phyloP scores from a whole-genome alignment of 768 basidiomycete species.

The Boletus patriciae region DNA sequence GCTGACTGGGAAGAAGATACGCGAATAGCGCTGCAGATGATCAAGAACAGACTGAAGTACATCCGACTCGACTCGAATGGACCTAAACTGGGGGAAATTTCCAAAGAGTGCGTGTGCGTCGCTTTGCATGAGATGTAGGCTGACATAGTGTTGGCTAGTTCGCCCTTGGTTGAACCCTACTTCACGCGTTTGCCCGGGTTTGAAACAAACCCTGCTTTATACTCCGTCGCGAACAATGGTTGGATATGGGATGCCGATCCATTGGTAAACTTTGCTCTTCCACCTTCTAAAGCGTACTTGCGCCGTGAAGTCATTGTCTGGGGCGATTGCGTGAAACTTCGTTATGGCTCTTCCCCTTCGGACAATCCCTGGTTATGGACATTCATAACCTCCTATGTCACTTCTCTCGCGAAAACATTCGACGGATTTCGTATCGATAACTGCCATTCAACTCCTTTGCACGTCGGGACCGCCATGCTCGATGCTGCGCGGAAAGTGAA shows the following conservation, averaged over 20 bases:
- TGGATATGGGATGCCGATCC: constrained; percentile 99
- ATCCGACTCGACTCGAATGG: constrained; percentile 80
- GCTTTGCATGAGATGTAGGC: neutral
- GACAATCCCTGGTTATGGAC: constrained; percentile 95
- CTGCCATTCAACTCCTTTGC: constrained; percentile 94
- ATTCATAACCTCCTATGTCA: constrained; percentile 85
- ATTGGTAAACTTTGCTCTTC: constrained; percentile 88
- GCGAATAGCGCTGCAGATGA: constrained; percentile 67
- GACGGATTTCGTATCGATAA: constrained; percentile 99
- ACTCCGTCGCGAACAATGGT: constrained; percentile 94
- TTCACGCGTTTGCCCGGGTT: constrained; percentile 80
- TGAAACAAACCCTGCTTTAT: constrained; percentile 50
- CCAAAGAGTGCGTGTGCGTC: constrained; percentile 54
- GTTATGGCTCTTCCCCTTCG: constrained; percentile 77
- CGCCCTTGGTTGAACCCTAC: constrained; percentile 85
- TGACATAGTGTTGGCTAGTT: constrained; percentile 43
- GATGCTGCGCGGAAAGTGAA: constrained; percentile 87
- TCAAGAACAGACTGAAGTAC: constrained; percentile 77
- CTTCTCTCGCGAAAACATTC: constrained; percentile 75
- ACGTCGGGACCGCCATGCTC: constrained; percentile 94
- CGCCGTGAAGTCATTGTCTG: constrained; percentile 96
- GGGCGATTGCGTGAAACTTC: constrained; percentile 97
- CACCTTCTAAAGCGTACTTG: constrained; percentile 91
- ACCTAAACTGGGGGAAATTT: constrained; percentile 80
- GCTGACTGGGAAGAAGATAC: constrained; percentile 83